A percentile compares a stretch with the other conserved stretches of the same genome.
phyloP scores from a whole-genome alignment of 2,329 filamentous ascomycete genomes.

The Fusarium transvaalense region DNA sequence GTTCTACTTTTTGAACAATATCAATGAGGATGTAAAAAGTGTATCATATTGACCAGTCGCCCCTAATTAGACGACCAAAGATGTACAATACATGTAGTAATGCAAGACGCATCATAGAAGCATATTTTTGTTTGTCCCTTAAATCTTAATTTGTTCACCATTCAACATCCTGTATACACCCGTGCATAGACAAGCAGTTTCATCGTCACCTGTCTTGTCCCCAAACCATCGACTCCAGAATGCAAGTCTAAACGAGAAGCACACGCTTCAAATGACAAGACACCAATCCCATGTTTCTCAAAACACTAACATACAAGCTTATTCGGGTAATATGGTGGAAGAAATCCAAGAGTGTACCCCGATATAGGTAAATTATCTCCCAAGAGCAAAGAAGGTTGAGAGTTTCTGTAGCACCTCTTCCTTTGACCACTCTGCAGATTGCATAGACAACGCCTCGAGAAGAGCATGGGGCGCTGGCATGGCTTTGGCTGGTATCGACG shows the following conservation, averaged over 20 bases:
- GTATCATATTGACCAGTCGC: constrained; percentile 48
- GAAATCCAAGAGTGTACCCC: constrained; percentile 35
- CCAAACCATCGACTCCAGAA: constrained; percentile 49
- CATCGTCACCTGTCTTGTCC: constrained; percentile 40
- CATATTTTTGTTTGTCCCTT: constrained; percentile 42
- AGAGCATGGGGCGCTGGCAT: constrained; percentile 76
- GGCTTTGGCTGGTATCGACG: constrained; percentile 69
- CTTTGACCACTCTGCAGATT: constrained; percentile 70
- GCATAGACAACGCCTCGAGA: constrained; percentile 75
- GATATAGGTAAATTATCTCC: constrained; percentile 59
- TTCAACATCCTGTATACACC: constrained; percentile 46
- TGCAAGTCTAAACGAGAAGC: constrained; percentile 49
- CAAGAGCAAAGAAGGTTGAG: constrained; percentile 64
- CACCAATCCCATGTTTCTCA: constrained; percentile 46
- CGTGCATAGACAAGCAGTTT: constrained; percentile 36
- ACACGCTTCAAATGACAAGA: constrained; percentile 47
- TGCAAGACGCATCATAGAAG: constrained; percentile 44
- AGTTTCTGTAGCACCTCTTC: constrained; percentile 77
- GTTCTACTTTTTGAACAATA: background rate
- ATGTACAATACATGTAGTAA: constrained; percentile 51
- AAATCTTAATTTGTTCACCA: constrained; percentile 46
- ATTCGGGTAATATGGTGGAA: constrained; percentile 28
- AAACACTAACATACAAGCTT: constrained; percentile 51
- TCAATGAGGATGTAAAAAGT: constrained; percentile 39
- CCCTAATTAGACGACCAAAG: constrained; percentile 36